Percentiles rank a stretch among this genome's conserved stretches.
Evolutionary conservation across 2,329 filamentous ascomycete genomes (phyloP).

Genomic region (Rachicladosporium sp.): DNA sequence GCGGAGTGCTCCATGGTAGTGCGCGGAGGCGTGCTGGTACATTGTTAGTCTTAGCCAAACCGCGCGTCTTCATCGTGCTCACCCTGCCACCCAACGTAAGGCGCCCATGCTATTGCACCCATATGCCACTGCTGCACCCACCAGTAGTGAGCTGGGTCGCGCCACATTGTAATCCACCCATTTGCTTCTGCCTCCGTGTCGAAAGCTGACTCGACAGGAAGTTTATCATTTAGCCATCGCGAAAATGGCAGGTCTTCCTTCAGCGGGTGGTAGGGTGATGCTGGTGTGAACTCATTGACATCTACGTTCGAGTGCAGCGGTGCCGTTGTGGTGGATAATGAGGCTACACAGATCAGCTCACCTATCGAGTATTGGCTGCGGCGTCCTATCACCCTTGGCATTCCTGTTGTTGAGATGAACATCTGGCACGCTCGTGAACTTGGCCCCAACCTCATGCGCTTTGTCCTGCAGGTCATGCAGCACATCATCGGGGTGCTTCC

Average conservation of each 20-base stretch:
- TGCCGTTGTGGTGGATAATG: no score
- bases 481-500: not conserved
- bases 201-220: not conserved
- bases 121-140: conserved; percentile 2
- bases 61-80: no score
- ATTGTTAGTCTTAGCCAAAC: not conserved
- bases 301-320: no score
- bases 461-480: no score
- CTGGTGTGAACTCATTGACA: no score
- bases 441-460: not conserved
- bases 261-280: no score
- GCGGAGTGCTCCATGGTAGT: conserved; percentile 2
- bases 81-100: conserved; percentile 4
- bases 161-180: not conserved
- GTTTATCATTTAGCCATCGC: no score
- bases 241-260: no score
- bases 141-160: not conserved
- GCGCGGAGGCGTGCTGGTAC: conserved; percentile 2
- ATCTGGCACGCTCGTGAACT: not conserved
- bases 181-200: not conserved
- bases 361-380: no score
- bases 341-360: no score
- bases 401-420: not conserved
- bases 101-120: conserved; percentile 1
- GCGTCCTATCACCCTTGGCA: not conserved